Conservation (phyloP, 108 stramenopile species). For the Fistulifera pelliculosa region DNA sequence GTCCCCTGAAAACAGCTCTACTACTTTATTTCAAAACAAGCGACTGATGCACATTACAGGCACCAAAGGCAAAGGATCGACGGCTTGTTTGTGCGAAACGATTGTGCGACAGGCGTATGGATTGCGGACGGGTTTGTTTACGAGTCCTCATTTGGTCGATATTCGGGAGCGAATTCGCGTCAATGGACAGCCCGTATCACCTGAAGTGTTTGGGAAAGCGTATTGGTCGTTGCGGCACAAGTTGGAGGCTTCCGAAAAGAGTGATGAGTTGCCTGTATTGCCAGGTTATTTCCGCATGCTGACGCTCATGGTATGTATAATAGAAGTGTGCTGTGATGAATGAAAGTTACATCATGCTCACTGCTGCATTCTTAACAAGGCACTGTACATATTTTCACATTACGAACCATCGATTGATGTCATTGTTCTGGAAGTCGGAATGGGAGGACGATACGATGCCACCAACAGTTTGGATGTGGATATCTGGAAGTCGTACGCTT, state of each 20-base stretch:
- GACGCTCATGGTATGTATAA: constrained; percentile 52
- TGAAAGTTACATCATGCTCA: too few species aligned
- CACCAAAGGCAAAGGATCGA: constrained; percentile 95
- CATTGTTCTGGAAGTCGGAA: constrained; percentile 85
- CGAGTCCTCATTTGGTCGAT: constrained; percentile 84
- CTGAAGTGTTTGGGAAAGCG: constrained; percentile 42
- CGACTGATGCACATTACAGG: constrained; percentile 85
- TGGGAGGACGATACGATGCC: constrained; percentile 93
- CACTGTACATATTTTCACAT: constrained; percentile 49
- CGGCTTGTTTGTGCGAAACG: constrained; percentile 65
- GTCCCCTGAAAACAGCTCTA: constrained; percentile 7
- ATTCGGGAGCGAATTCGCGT: constrained; percentile 84
- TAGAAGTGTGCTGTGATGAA: too few species aligned
- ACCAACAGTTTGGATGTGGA: constrained; percentile 76
- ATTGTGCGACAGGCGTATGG: constrained; percentile 51
- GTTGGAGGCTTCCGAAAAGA: constrained; percentile 19
- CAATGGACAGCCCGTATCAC: constrained; percentile 69
- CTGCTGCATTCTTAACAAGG: constrained; percentile 2
- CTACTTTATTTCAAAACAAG: constrained; percentile 4
- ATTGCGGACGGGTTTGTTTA: constrained; percentile 72
- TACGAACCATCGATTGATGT: constrained; percentile 50
- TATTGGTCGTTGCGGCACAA: constrained; percentile 56
- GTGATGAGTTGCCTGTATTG: constrained; percentile 31
- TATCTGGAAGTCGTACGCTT: constrained; percentile 14
- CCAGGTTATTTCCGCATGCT: constrained; percentile 91